Percentiles rank a stretch among this genome's conserved stretches.
These are phyloP conservation scores for Chalciporus chontae DNA, from an alignment of 768 basidiomycete species.

Conservation along the genomic window DNA sequence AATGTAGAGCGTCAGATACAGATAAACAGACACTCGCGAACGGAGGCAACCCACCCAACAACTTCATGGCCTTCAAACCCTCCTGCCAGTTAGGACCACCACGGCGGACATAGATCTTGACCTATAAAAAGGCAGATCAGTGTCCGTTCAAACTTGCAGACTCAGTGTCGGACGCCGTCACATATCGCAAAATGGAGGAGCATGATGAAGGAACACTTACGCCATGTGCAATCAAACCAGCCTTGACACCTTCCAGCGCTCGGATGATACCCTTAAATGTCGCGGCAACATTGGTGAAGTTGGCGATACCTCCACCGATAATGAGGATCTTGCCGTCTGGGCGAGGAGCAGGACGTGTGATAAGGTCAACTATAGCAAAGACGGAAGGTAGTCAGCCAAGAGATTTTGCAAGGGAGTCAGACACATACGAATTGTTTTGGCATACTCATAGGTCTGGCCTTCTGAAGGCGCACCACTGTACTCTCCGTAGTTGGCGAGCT, in stretches of 20 bases:
- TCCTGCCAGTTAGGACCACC: slow-evolving; percentile 99
- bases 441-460: slow-evolving; percentile 98
- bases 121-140: slow-evolving; percentile 40
- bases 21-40: not conserved
- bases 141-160: not conserved
- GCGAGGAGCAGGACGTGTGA: slow-evolving; percentile 83
- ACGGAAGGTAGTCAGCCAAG: not conserved
- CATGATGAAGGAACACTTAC: slow-evolving; percentile 7
- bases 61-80: slow-evolving; percentile 95
- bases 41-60: slow-evolving; percentile 52
- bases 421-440: slow-evolving; percentile 89
- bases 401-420: not conserved
- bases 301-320: slow-evolving; percentile 99
- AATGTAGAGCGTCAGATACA: not conserved
- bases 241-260: slow-evolving; percentile 91
- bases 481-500: slow-evolving; percentile 99
- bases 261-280: slow-evolving; percentile 99
- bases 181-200: no score
- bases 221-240: slow-evolving; percentile 59
- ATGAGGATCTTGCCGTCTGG: slow-evolving; percentile 96
- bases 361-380: slow-evolving; percentile 69
- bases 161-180: no score
- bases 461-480: slow-evolving; percentile 98
- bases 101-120: slow-evolving; percentile 96
- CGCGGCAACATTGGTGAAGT: slow-evolving; percentile 99